Percentiles rank a stretch among this genome's conserved stretches.
These are phyloP conservation scores for Claviceps spartinae DNA, from an alignment of 2,329 filamentous ascomycete genomes.

Conservation along the genomic window DNA sequence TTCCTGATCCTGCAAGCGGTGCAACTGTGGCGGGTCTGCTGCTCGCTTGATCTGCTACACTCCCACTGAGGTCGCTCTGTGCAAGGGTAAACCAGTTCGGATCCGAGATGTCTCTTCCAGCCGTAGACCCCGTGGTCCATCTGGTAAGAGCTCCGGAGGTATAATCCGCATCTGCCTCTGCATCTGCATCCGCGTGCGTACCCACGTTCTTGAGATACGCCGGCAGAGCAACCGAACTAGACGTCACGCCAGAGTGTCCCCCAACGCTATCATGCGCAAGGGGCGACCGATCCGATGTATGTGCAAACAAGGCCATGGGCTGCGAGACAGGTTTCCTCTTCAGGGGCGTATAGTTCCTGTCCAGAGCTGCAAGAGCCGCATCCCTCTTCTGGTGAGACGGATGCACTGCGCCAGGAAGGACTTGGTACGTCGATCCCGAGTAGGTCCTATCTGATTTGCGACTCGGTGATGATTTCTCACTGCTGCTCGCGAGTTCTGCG, in stretches of 20 bases:
- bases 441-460: slow-evolving; percentile 15
- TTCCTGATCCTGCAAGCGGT: slow-evolving; percentile 9
- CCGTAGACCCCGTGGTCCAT: slow-evolving; percentile 4
- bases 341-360: slow-evolving; percentile 16
- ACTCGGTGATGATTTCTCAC: slow-evolving; percentile 13
- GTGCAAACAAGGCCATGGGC: slow-evolving; percentile 3
- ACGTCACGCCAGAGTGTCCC: slow-evolving; percentile 17
- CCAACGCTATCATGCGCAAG: slow-evolving; percentile 12
- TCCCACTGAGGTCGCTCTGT: slow-evolving; percentile 13
- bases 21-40: slow-evolving; percentile 10
- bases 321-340: slow-evolving; percentile 15
- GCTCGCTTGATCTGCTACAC: slow-evolving; percentile 9
- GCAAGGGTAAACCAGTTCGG: slow-evolving; percentile 11
- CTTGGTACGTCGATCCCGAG: slow-evolving; percentile 17
- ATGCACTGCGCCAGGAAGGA: slow-evolving; percentile 18
- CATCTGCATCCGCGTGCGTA: too few relatives aligned
- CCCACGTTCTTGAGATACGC: background rate
- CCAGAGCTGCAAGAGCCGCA: slow-evolving; percentile 12
- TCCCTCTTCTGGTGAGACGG: slow-evolving; percentile 10
- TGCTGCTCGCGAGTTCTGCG: slow-evolving; percentile 14
- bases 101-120: slow-evolving; percentile 3
- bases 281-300: slow-evolving; percentile 6
- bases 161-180: background rate
- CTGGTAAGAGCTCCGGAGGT: slow-evolving; percentile 2
- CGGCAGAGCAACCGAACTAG: slow-evolving; percentile 22